Conservation (phyloP, 257 asterid species). For the Lantana camara region DNA sequence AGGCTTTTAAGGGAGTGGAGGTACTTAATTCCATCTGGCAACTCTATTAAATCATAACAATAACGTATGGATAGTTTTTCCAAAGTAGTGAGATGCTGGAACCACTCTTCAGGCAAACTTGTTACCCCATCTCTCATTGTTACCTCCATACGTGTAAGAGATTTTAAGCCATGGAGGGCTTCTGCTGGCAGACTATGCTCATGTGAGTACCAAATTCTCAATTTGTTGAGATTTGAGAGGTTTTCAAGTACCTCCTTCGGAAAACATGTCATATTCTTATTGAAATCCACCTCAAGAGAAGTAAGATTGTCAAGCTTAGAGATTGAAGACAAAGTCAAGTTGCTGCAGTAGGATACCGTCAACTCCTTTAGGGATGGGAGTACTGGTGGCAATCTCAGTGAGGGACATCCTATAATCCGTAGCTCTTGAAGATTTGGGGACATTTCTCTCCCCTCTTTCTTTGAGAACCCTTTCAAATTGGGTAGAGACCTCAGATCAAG, state of each 20-base stretch:
- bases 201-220: too few species aligned
- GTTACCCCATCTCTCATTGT: too few species aligned
- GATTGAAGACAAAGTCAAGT: constrained; percentile 19
- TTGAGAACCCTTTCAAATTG: constrained; percentile 24
- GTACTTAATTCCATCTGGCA: neutral
- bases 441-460: neutral
- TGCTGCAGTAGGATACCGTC: neutral
- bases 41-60: constrained; percentile 11
- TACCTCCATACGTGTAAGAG: too few species aligned
- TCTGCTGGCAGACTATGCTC: too few species aligned
- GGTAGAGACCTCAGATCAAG: neutral
- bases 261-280: neutral
- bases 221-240: neutral
- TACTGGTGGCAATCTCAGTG: neutral
- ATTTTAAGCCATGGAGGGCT: too few species aligned
- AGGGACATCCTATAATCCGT: neutral
- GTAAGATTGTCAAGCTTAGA: constrained; percentile 2
- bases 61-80: neutral
- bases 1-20: neutral
- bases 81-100: constrained; percentile 9
- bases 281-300: neutral
- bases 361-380: constrained; percentile 8
- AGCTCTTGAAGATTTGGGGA: constrained; percentile 21
- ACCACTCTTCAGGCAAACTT: neutral
- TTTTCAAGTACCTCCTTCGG: neutral